Percentiles rank a stretch among this genome's conserved stretches.
Conservation (phyloP, 2,329 filamentous ascomycete genomes). For the Gyromitra esculenta region DNA sequence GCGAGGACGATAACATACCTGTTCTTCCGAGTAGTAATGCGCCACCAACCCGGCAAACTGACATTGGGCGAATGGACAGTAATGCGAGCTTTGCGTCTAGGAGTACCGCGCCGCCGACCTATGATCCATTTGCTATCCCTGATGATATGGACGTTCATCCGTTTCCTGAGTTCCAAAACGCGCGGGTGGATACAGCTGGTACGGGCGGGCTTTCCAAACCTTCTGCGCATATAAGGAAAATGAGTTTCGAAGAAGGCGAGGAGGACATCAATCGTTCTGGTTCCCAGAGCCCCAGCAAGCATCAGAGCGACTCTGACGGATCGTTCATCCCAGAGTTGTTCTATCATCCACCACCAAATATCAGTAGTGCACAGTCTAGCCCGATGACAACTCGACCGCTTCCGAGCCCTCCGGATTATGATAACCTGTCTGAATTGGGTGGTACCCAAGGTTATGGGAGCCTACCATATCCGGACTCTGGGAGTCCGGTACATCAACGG, state of each 20-base stretch:
- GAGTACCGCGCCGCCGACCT: slow-evolving; percentile 16
- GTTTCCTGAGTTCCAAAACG: slow-evolving; percentile 68
- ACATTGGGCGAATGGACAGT: slow-evolving; percentile 49
- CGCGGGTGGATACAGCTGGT: slow-evolving; percentile 83
- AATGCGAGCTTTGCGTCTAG: slow-evolving; percentile 38
- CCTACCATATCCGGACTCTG: slow-evolving; percentile 66
- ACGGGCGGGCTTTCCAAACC: slow-evolving; percentile 90
- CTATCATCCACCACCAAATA: slow-evolving; percentile 77
- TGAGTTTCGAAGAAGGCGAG: slow-evolving; percentile 84
- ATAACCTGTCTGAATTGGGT: slow-evolving; percentile 63
- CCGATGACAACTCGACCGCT: slow-evolving; percentile 67
- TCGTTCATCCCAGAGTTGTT: slow-evolving; percentile 78
- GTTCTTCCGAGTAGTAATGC: slow-evolving; percentile 51
- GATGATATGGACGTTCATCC: slow-evolving; percentile 68
- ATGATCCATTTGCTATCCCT: slow-evolving; percentile 58
- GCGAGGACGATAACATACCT: slow-evolving; percentile 48
- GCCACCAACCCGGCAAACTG: slow-evolving; percentile 23
- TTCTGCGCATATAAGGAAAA: slow-evolving; percentile 70
- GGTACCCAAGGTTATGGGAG: slow-evolving; percentile 66
- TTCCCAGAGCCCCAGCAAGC: slow-evolving; percentile 73
- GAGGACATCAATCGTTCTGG: slow-evolving; percentile 69
- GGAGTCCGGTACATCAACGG: slow-evolving; percentile 62
- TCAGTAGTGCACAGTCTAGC: slow-evolving; percentile 61
- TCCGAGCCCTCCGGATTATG: slow-evolving; percentile 71
- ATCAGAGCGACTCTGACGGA: slow-evolving; percentile 66